Conservation (phyloP, 306 rosid species). For the Cucurbita pepo region DNA sequence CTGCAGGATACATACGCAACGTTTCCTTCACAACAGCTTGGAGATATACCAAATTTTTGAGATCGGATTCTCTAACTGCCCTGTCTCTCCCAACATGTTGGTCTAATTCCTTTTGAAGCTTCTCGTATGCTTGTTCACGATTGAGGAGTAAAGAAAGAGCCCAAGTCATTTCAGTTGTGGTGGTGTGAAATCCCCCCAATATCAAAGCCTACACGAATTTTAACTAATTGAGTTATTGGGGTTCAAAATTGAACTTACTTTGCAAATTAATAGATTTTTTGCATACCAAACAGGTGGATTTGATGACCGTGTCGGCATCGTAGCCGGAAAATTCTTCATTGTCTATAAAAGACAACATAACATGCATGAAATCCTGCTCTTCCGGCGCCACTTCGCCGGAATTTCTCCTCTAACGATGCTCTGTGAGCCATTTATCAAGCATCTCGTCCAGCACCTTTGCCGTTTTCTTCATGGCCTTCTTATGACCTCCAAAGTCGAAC, state of each 20-base stretch:
- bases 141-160: constrained; percentile 5
- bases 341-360: not conserved
- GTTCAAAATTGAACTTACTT: not conserved
- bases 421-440: constrained; percentile 26
- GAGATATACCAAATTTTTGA: not conserved
- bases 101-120: constrained; percentile 3
- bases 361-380: constrained; percentile 13
- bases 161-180: not conserved
- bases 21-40: not conserved
- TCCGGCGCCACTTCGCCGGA: not conserved
- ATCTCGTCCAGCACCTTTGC: constrained; percentile 34
- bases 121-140: not conserved
- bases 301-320: constrained; percentile 6
- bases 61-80: not conserved
- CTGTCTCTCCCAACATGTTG: not conserved
- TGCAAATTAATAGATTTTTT: not conserved
- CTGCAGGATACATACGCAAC: not conserved
- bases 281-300: constrained; percentile 16
- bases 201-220: not conserved
- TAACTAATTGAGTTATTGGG: not conserved
- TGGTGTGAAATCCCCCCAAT: not conserved
- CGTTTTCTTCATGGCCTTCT: constrained; percentile 17
- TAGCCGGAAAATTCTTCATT: not conserved
- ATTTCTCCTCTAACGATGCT: constrained; percentile 24
- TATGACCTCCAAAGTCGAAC: constrained; percentile 38